Conservation (phyloP, 2,329 filamentous ascomycete species). For the Lizonia empirigonia region DNA sequence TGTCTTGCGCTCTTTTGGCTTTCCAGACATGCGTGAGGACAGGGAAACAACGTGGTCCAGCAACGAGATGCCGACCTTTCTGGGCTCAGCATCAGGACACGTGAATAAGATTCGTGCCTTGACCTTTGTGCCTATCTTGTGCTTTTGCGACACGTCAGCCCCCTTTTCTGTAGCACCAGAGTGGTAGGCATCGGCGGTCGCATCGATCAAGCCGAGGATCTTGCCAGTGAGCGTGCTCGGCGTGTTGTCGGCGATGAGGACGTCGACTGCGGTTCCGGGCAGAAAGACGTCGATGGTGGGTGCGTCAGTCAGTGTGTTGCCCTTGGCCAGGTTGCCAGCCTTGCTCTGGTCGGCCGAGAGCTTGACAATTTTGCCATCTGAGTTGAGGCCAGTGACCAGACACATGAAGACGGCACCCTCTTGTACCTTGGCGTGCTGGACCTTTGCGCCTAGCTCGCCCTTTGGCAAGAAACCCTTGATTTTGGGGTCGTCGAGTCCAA, state of each 20-base stretch:
- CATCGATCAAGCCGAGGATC: conserved; percentile 88
- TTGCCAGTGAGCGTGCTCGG: conserved; percentile 82
- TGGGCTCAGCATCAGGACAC: conserved; percentile 77
- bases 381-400: conserved; percentile 73
- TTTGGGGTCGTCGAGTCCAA: conserved; percentile 72
- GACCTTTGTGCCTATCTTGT: conserved; percentile 81
- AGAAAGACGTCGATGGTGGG: conserved; percentile 89
- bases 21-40: conserved; percentile 47
- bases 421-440: conserved; percentile 71
- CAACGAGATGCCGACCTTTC: conserved; percentile 85
- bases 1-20: conserved; percentile 52
- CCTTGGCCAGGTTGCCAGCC: conserved; percentile 68
- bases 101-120: conserved; percentile 88
- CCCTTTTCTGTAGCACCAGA: conserved; percentile 75
- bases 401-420: conserved; percentile 86
- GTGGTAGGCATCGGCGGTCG: conserved; percentile 88
- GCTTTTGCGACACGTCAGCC: conserved; percentile 74
- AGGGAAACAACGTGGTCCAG: conserved; percentile 82
- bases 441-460: conserved; percentile 73
- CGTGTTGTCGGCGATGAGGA: conserved; percentile 78
- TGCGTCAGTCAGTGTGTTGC: conserved; percentile 72
- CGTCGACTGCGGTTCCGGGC: conserved; percentile 86
- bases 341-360: conserved; percentile 76
- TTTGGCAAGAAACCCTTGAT: conserved; percentile 84
- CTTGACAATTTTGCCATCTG: conserved; percentile 84